A percentile compares a stretch with the other conserved stretches of the same genome.
These are phyloP conservation scores for Ananas comosus DNA, from an alignment of 176 grass and related monocot species.

Conservation along the genomic window DNA sequence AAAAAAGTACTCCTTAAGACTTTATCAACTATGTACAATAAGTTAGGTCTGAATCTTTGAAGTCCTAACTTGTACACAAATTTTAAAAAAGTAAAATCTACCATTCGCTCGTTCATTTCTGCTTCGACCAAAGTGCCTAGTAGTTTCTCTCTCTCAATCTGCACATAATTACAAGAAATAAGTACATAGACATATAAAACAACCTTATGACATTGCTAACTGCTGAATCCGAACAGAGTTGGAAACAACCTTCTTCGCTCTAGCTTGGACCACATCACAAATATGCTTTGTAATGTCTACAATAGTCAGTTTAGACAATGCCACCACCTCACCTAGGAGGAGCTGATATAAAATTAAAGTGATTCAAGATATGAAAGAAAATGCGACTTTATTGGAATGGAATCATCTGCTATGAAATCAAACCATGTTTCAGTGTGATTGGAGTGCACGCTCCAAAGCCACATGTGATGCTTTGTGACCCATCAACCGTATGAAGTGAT, in stretches of 20 bases:
- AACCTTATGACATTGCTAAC: not conserved
- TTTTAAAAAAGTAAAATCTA: not conserved
- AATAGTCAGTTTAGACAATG: slow-evolving; percentile 39
- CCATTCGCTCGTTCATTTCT: slow-evolving; percentile 52
- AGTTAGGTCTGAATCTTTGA: not conserved
- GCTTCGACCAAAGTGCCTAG: slow-evolving; percentile 57
- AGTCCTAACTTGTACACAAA: not conserved
- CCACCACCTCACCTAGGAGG: slow-evolving; percentile 48
- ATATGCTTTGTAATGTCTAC: slow-evolving; percentile 52
- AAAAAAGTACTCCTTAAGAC: not conserved
- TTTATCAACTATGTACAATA: not conserved
- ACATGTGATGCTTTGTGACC: slow-evolving; percentile 71
- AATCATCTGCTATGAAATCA: slow-evolving; percentile 10
- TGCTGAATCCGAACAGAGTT: not conserved
- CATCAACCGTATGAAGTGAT: slow-evolving; percentile 77
- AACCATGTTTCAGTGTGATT: slow-evolving; percentile 78
- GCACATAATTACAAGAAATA: slow-evolving; percentile 14
- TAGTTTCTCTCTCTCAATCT: slow-evolving; percentile 83
- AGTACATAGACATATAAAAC: not conserved
- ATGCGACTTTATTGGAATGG: not conserved
- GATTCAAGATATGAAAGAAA: not conserved
- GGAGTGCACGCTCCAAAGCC: slow-evolving; percentile 71
- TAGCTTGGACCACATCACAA: slow-evolving; percentile 36
- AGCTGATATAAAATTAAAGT: slow-evolving; percentile 8
- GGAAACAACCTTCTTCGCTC: slow-evolving; percentile 22